Conservation (phyloP, 2,329 filamentous ascomycete species). For the Sclerotinia subarctica region DNA sequence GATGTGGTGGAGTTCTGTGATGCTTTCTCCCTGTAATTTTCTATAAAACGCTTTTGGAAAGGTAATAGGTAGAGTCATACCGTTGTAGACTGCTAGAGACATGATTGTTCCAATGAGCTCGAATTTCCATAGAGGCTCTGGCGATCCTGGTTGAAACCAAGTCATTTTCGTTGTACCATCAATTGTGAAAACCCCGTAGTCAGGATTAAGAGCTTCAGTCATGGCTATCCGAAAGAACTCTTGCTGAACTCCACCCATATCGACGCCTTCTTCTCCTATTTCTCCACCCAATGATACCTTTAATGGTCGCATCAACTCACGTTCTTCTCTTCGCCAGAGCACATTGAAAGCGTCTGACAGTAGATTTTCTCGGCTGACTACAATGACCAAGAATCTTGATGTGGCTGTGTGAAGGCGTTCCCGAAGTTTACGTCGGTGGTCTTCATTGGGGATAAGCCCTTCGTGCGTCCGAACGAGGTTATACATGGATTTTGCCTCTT, state of each 20-base stretch:
- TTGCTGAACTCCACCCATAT: slow-evolving; percentile 92
- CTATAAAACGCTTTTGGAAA: slow-evolving; percentile 84
- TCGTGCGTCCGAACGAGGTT: slow-evolving; percentile 53
- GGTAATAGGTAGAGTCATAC: slow-evolving; percentile 82
- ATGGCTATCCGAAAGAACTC: slow-evolving; percentile 90
- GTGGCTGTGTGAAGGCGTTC: slow-evolving; percentile 64
- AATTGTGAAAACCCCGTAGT: slow-evolving; percentile 75
- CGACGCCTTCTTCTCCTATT: slow-evolving; percentile 80
- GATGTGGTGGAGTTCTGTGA: slow-evolving; percentile 71
- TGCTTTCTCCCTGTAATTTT: slow-evolving; percentile 68
- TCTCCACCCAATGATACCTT: slow-evolving; percentile 85
- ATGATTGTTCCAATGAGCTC: slow-evolving; percentile 86
- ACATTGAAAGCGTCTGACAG: slow-evolving; percentile 78
- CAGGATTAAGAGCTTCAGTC: slow-evolving; percentile 72
- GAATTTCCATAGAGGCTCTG: slow-evolving; percentile 84
- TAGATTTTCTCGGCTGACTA: slow-evolving; percentile 64
- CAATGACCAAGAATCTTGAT: slow-evolving; percentile 67
- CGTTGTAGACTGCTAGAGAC: slow-evolving; percentile 89
- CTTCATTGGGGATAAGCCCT: slow-evolving; percentile 53
- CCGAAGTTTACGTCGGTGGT: slow-evolving; percentile 60
- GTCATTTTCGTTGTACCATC: slow-evolving; percentile 74
- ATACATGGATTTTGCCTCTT: slow-evolving; percentile 60
- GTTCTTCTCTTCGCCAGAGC: slow-evolving; percentile 79
- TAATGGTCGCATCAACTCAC: slow-evolving; percentile 78
- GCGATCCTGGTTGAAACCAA: slow-evolving; percentile 82